These are phyloP conservation scores for Tuber melanosporum DNA, from an alignment of 495 filamentous ascomycete genomes.

Conservation along the genomic window DNA sequence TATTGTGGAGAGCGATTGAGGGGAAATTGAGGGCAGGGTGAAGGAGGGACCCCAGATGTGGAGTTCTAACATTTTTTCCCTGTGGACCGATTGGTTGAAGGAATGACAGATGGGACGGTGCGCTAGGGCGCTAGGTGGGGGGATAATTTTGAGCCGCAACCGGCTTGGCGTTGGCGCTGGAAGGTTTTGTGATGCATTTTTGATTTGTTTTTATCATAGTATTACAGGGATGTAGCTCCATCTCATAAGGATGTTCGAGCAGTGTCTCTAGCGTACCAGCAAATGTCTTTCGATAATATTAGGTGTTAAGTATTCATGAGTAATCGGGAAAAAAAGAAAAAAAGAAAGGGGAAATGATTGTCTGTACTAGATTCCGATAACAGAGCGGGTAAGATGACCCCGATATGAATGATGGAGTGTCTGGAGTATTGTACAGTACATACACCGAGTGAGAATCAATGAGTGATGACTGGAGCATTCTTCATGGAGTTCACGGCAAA, in stretches of 20 bases:
- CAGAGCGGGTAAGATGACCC: not conserved
- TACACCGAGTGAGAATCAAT: not conserved
- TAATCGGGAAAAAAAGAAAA: not conserved
- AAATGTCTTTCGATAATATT: not conserved
- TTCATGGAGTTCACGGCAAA: not conserved
- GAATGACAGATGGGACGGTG: not conserved
- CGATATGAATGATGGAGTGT: not conserved
- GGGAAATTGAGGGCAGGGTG: conserved; percentile 77
- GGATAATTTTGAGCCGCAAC: conserved; percentile 17
- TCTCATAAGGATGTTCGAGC: not conserved
- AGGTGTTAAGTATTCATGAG: not conserved
- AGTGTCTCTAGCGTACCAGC: not conserved
- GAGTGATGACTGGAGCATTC: not conserved
- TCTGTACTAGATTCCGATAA: not conserved
- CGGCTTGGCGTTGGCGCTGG: conserved; percentile 19
- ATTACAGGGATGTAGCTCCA: conserved; percentile 1
- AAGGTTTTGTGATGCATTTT: not conserved
- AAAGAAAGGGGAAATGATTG: not conserved
- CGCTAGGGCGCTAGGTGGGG: not conserved
- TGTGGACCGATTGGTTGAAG: not conserved
- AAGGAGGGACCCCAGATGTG: conserved; percentile 91
- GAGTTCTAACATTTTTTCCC: conserved; percentile 56
- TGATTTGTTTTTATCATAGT: not conserved
- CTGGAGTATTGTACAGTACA: no score
- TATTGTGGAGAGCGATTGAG: conserved; percentile 75